Conservation (phyloP, 2,329 filamentous ascomycete genomes). For the Dactylellina sp. region DNA sequence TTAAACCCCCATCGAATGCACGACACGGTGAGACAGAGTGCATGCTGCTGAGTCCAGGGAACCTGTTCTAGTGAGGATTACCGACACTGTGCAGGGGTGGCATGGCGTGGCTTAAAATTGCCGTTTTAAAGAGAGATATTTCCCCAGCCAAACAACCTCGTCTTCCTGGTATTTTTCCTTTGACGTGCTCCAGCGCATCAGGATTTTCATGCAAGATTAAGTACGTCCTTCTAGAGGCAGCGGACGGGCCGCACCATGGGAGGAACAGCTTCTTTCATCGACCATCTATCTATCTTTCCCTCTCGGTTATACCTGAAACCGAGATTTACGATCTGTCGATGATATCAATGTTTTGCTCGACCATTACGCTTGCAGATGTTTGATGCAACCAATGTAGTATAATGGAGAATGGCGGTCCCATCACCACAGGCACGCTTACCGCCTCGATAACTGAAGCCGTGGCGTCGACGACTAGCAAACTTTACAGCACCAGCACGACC, state of each 20-base stretch:
- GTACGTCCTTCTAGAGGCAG: slow-evolving; percentile 56
- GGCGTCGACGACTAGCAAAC: slow-evolving; percentile 38
- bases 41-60: slow-evolving; percentile 46
- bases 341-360: slow-evolving; percentile 36
- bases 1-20: slow-evolving; percentile 30
- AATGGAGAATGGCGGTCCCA: slow-evolving; percentile 56
- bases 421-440: slow-evolving; percentile 56
- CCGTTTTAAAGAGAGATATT: slow-evolving; percentile 52
- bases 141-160: slow-evolving; percentile 44
- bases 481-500: slow-evolving; percentile 48
- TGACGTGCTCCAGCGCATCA: slow-evolving; percentile 56
- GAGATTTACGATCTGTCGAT: slow-evolving; percentile 54
- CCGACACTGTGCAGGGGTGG: slow-evolving; percentile 48
- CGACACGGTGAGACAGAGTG: slow-evolving; percentile 47
- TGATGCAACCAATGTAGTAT: slow-evolving; percentile 56
- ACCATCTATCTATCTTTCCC: slow-evolving; percentile 48
- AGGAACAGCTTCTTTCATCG: slow-evolving; percentile 52
- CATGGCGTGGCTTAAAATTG: slow-evolving; percentile 56
- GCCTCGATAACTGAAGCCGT: slow-evolving; percentile 51
- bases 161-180: slow-evolving; percentile 54
- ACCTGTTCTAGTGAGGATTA: slow-evolving; percentile 50
- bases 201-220: slow-evolving; percentile 58
- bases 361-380: slow-evolving; percentile 29
- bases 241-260: slow-evolving; percentile 57
- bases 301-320: slow-evolving; percentile 48